These are phyloP conservation scores for Maudiozyma turicensis DNA, from an alignment of 805 yeast genomes.

Conservation along the genomic window DNA sequence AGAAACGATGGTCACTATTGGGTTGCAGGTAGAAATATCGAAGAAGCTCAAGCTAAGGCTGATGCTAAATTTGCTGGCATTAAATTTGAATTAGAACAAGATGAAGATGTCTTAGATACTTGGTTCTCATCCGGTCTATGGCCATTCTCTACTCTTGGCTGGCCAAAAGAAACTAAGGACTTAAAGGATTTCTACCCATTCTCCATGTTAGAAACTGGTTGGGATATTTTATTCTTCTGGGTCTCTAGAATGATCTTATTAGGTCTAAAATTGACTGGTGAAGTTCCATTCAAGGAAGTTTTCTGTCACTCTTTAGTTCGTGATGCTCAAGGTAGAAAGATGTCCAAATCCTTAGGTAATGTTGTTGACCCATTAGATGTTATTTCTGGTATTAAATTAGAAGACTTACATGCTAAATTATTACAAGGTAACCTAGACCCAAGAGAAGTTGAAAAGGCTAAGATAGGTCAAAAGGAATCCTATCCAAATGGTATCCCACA, in stretches of 20 bases:
- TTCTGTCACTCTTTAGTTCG: constrained; percentile 97
- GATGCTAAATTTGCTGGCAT: constrained; percentile 56
- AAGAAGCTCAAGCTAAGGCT: constrained; percentile 83
- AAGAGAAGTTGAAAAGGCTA: constrained; percentile 77
- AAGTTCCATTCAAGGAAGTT: constrained; percentile 89
- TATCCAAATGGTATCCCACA: constrained; percentile 98
- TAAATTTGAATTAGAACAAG: constrained; percentile 76
- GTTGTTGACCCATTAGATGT: constrained; percentile 95
- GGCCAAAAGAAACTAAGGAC: constrained; percentile 80
- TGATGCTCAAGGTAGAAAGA: constrained; percentile 98
- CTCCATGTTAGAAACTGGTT: constrained; percentile 94
- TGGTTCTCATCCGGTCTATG: constrained; percentile 98
- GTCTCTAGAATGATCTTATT: constrained; percentile 92
- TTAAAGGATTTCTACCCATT: constrained; percentile 75
- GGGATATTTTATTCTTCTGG: constrained; percentile 99
- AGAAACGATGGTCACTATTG: constrained; percentile 61
- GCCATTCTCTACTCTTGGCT: constrained; percentile 95
- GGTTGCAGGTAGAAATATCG: constrained; percentile 80
- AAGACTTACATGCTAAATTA: constrained; percentile 70
- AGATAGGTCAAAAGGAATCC: constrained; percentile 74
- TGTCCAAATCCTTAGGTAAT: constrained; percentile 96
- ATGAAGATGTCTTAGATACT: constrained; percentile 96
- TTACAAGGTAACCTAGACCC: constrained; percentile 79
- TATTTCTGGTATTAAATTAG: constrained; percentile 75
- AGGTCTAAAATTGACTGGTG: constrained; percentile 82